Percentiles rank a stretch among this genome's conserved stretches.
Evolutionary conservation across 768 basidiomycete genomes (phyloP).

Genomic region (Mycena vitilis): DNA sequence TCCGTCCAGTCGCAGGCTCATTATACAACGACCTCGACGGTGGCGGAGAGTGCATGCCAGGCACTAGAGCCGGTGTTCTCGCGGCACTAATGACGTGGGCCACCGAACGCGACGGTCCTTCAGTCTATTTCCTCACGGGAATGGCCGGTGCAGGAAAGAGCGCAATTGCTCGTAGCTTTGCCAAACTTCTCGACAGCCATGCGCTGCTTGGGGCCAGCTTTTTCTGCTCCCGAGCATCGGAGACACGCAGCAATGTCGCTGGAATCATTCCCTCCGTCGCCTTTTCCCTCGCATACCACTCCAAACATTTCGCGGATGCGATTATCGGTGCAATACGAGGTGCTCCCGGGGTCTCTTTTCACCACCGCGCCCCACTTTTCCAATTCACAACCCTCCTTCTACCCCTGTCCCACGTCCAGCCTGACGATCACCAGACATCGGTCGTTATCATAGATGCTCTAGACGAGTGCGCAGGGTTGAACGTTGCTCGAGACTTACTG

Average conservation of each 20-base stretch:
- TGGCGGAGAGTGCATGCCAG: background rate
- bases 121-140: background rate
- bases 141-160: conserved; percentile 4
- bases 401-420: background rate
- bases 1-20: background rate
- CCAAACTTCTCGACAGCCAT: background rate
- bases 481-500: background rate
- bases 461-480: background rate
- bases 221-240: background rate
- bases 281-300: background rate
- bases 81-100: conserved; percentile 1
- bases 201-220: background rate
- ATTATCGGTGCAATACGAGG: background rate
- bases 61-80: background rate
- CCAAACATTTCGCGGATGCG: background rate
- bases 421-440: background rate
- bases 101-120: background rate
- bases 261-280: background rate
- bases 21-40: background rate
- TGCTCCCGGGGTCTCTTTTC: background rate
- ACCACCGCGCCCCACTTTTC: background rate
- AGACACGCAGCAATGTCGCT: background rate
- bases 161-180: conserved; percentile 10
- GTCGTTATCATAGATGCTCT: conserved; percentile 9
- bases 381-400: background rate